Evolutionary conservation across 345 rosid genomes (phyloP).

Genomic region (Ceriops tagal): DNA sequence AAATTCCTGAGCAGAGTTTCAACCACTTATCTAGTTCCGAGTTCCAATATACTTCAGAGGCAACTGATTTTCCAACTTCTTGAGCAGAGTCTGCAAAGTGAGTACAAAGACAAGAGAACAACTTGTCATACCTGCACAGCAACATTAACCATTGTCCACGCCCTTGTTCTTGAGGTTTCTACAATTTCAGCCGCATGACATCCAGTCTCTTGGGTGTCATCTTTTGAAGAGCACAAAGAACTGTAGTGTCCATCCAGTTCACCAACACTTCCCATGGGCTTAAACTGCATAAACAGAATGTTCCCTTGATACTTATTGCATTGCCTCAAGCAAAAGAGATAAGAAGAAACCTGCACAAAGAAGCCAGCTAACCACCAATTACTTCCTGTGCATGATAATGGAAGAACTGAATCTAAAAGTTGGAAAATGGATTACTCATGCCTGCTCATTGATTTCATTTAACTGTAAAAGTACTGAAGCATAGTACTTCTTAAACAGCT

Average conservation of each 20-base stretch:
- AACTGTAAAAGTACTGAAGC: slow-evolving; percentile 69
- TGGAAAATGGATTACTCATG: slow-evolving; percentile 25
- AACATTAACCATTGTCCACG: slow-evolving; percentile 61
- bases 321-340: slow-evolving; percentile 63
- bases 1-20: not conserved
- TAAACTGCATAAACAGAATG: slow-evolving; percentile 26
- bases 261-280: slow-evolving; percentile 27
- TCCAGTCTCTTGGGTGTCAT: slow-evolving; percentile 48
- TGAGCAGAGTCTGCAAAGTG: not conserved
- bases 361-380: slow-evolving; percentile 15
- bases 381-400: not conserved
- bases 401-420: slow-evolving; percentile 19
- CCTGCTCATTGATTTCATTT: slow-evolving; percentile 76
- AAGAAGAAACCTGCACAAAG: slow-evolving; percentile 60
- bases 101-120: slow-evolving; percentile 6
- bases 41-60: not conserved
- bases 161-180: slow-evolving; percentile 59
- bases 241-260: slow-evolving; percentile 41
- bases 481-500: slow-evolving; percentile 68
- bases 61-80: too few relatives aligned
- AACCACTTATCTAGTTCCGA: not conserved
- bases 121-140: slow-evolving; percentile 53
- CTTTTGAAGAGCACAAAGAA: slow-evolving; percentile 35
- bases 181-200: slow-evolving; percentile 66
- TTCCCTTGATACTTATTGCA: slow-evolving; percentile 69